These are phyloP conservation scores for Debaryomyces fabryi DNA, from an alignment of 1,139 yeast species.

Conservation along the genomic window DNA sequence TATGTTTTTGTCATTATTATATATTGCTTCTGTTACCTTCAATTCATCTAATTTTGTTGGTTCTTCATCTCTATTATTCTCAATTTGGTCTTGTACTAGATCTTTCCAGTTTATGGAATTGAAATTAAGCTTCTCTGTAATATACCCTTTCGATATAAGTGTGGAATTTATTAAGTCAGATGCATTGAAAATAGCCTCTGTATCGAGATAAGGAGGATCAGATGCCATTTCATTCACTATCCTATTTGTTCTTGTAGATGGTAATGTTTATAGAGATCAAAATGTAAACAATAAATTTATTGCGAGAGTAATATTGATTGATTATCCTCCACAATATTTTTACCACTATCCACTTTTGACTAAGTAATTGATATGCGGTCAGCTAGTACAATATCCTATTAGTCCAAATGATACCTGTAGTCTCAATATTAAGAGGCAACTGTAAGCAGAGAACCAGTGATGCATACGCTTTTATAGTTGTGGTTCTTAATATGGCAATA, in stretches of 20 bases:
- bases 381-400: background rate
- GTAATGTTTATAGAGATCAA: background rate
- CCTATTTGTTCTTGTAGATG: background rate
- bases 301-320: conserved; percentile 2
- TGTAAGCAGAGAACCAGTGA: background rate
- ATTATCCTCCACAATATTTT: background rate
- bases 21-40: conserved; percentile 32
- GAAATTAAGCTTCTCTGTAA: conserved; percentile 35
- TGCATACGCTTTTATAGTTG: too few relatives aligned
- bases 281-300: conserved; percentile 7
- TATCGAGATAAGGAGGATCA: conserved; percentile 22
- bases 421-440: background rate
- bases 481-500: too few relatives aligned
- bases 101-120: conserved; percentile 40
- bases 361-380: background rate
- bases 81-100: conserved; percentile 24
- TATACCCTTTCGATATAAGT: conserved; percentile 41
- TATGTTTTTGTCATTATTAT: conserved; percentile 45
- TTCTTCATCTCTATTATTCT: conserved; percentile 9
- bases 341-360: background rate
- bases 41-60: conserved; percentile 19
- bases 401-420: background rate
- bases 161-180: conserved; percentile 43
- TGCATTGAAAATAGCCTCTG: conserved; percentile 40
- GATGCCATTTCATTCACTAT: conserved; percentile 3